These are phyloP conservation scores for Gonium pectorale DNA, from an alignment of 139 green algal genomes.

Conservation along the genomic window DNA sequence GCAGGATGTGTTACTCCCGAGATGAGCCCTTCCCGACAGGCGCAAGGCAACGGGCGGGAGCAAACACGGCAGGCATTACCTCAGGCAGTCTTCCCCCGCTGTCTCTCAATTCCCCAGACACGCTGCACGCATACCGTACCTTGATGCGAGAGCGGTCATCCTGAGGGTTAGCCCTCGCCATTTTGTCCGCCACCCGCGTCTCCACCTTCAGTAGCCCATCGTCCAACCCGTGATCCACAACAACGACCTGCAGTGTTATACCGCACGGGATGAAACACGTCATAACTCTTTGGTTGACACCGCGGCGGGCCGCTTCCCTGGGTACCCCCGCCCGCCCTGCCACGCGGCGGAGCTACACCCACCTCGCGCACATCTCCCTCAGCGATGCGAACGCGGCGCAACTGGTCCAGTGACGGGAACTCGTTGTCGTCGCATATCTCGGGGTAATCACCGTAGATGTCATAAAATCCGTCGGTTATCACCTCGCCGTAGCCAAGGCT, in stretches of 20 bases:
- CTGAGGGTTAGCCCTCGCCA: constrained; percentile 14
- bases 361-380: constrained; percentile 53
- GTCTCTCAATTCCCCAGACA: no score
- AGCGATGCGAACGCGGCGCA: constrained; percentile 34
- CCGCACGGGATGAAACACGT: no score
- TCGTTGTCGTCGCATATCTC: constrained; percentile 48
- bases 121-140: not conserved
- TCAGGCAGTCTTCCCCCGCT: no score
- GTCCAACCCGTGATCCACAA: constrained; percentile 47
- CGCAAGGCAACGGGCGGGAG: no score
- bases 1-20: not conserved
- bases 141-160: constrained; percentile 21
- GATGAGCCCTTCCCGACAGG: not conserved
- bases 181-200: constrained; percentile 40
- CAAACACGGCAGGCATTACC: no score
- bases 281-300: not conserved
- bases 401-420: constrained; percentile 45
- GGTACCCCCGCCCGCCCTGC: no score
- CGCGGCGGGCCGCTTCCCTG: no score
- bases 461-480: constrained; percentile 54
- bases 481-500: constrained; percentile 51
- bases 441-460: constrained; percentile 50
- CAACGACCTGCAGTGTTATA: constrained; percentile 52
- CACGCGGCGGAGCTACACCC: not conserved
- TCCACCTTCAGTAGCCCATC: constrained; percentile 20